Percentiles rank a stretch among this genome's conserved stretches.
Evolutionary conservation across 169 alveolate genomes (phyloP).

Genomic region (Eimeria necatrix): DNA sequence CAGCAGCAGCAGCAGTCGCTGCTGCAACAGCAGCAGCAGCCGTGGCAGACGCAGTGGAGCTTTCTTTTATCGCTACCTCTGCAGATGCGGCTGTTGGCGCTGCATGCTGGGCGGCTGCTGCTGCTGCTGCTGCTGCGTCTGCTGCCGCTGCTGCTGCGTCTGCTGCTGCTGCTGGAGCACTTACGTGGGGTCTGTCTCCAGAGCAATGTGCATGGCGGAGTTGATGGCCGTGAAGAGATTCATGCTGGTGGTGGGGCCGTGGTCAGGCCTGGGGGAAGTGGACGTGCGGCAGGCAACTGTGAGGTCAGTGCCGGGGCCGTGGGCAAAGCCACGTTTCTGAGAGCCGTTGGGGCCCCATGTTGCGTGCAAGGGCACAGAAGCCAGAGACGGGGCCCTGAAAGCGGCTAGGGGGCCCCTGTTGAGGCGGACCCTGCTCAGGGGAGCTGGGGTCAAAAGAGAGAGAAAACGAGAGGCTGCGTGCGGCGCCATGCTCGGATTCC

Average conservation of each 20-base stretch:
- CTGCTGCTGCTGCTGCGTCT: background rate
- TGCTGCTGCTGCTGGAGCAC: background rate
- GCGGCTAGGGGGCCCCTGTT: too few species aligned
- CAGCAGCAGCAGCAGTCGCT: background rate
- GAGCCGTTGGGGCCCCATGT: too few species aligned
- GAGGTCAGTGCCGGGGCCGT: conserved; percentile 69
- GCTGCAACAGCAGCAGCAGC: background rate
- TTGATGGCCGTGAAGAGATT: conserved; percentile 96
- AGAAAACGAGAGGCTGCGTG: too few species aligned
- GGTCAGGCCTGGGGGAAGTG: conserved; percentile 32
- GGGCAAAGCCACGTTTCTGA: conserved; percentile 38
- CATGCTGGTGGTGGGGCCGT: conserved; percentile 87
- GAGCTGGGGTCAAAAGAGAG: too few species aligned
- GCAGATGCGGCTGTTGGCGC: background rate
- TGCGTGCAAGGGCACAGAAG: too few species aligned
- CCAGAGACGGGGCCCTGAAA: too few species aligned
- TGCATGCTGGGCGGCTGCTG: background rate
- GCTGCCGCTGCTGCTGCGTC: background rate
- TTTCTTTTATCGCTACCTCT: background rate
- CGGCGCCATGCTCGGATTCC: too few species aligned
- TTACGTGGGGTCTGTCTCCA: conserved; percentile 94
- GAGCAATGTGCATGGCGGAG: conserved; percentile 95
- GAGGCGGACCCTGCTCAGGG: too few species aligned
- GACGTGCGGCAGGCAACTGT: conserved; percentile 78
- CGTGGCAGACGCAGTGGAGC: background rate